Conservation (phyloP, 169 alveolate genomes). For the Besnoitia besnoiti region DNA sequence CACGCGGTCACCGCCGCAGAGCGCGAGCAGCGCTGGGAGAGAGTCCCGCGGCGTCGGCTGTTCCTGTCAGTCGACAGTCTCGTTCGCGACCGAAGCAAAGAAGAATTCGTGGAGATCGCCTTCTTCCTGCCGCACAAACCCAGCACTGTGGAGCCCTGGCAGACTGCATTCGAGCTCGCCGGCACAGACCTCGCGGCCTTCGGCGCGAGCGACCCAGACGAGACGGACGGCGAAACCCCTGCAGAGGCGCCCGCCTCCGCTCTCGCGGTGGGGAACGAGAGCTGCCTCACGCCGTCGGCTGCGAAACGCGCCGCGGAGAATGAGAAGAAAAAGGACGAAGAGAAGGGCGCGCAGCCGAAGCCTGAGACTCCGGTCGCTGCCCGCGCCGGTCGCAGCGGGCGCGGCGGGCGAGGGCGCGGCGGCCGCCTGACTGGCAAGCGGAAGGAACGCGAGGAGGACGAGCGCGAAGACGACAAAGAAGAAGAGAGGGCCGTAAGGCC, state of each 20-base stretch:
- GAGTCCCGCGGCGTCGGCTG: background rate
- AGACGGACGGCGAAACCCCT: background rate
- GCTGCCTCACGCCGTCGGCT: too few relatives aligned
- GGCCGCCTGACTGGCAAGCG: background rate
- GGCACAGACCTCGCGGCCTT: constrained; percentile 14
- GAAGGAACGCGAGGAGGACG: background rate
- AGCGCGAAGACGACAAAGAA: background rate
- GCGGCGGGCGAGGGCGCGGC: constrained; percentile 14
- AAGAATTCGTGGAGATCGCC: constrained; percentile 43
- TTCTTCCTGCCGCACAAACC: constrained; percentile 49
- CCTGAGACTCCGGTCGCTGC: background rate
- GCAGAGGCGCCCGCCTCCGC: background rate
- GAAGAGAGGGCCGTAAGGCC: background rate
- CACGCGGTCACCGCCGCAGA: constrained; percentile 56
- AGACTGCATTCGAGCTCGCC: constrained; percentile 33
- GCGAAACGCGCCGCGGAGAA: too few relatives aligned
- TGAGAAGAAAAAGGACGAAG: background rate
- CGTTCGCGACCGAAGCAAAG: constrained; percentile 11
- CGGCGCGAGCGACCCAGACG: background rate
- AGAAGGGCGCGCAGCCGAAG: background rate
- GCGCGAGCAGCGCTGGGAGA: constrained; percentile 7
- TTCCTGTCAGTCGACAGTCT: background rate
- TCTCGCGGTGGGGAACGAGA: background rate
- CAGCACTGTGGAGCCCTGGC: constrained; percentile 59
- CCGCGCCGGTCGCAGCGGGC: background rate